These are phyloP conservation scores for Taiwanofungus camphoratus DNA, from an alignment of 1,284 basidiomycete genomes.

Conservation along the genomic window DNA sequence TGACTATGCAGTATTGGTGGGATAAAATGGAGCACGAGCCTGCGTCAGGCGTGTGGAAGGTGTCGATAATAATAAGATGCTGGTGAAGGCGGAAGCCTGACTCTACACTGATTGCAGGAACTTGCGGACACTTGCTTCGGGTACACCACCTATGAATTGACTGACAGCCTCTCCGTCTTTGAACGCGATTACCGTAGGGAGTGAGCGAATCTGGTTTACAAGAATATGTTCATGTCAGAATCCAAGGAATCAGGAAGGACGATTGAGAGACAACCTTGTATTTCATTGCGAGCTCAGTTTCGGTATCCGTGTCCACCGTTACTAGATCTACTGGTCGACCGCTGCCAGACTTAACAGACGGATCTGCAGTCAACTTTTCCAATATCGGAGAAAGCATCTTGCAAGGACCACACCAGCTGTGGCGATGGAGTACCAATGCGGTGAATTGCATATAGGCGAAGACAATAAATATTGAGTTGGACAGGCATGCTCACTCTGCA, in stretches of 20 bases:
- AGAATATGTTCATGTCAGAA: not conserved
- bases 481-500: conserved; percentile 53
- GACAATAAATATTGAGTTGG: too few relatives aligned
- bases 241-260: not conserved
- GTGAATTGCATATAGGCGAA: too few relatives aligned
- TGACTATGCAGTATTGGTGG: too few relatives aligned
- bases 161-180: conserved; percentile 47
- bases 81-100: too few relatives aligned
- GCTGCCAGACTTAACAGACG: conserved; percentile 41
- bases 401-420: conserved; percentile 74
- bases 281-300: conserved; percentile 41
- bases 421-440: conserved; percentile 2
- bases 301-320: conserved; percentile 58
- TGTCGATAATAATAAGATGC: too few relatives aligned
- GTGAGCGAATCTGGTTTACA: conserved; percentile 52
- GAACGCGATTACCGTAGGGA: conserved; percentile 73
- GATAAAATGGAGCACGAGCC: too few relatives aligned
- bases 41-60: too few relatives aligned
- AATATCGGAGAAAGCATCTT: conserved; percentile 62
- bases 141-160: conserved; percentile 58
- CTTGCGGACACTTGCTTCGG: conserved; percentile 40
- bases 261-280: conserved; percentile 36
- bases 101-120: conserved; percentile 46
- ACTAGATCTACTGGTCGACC: conserved; percentile 59
- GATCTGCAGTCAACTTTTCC: conserved; percentile 43